Conservation (phyloP, 768 basidiomycete genomes). For the Collybia sp. region DNA sequence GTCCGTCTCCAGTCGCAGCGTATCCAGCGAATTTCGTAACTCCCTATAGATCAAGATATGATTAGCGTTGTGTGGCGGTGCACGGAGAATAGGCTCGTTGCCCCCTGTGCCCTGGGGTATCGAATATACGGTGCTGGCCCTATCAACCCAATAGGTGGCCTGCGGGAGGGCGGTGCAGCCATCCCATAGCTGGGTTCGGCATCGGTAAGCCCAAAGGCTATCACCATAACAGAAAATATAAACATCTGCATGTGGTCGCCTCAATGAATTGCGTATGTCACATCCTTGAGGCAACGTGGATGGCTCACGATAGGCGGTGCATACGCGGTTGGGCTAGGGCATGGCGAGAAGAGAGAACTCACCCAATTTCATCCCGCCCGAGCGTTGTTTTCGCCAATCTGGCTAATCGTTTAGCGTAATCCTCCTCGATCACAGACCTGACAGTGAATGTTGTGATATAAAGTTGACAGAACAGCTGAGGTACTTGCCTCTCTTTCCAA, state of each 20-base stretch:
- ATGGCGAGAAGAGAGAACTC: conserved; percentile 24
- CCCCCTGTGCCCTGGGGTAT: too few relatives aligned
- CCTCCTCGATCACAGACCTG: conserved; percentile 90
- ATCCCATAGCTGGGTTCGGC: too few relatives aligned
- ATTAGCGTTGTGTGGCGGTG: conserved; percentile 6
- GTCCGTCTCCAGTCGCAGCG: conserved; percentile 78
- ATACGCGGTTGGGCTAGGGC: neutral
- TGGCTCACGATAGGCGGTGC: too few relatives aligned
- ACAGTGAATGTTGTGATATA: neutral
- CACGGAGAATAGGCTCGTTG: too few relatives aligned
- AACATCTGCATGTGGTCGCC: too few relatives aligned
- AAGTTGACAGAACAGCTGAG: neutral
- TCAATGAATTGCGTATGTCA: neutral
- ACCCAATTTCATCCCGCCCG: conserved; percentile 95
- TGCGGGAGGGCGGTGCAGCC: too few relatives aligned
- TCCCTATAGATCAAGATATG: conserved; percentile 50
- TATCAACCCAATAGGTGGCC: too few relatives aligned
- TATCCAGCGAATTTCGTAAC: conserved; percentile 75
- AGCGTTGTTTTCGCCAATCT: conserved; percentile 73
- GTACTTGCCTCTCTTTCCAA: conserved; percentile 89
- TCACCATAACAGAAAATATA: too few relatives aligned
- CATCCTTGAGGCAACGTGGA: neutral
- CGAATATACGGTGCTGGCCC: too few relatives aligned
- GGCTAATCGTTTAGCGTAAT: conserved; percentile 82
- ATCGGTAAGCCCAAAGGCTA: too few relatives aligned